Conservation (phyloP, 169 alveolate species). For the Plasmodium vinckei region DNA sequence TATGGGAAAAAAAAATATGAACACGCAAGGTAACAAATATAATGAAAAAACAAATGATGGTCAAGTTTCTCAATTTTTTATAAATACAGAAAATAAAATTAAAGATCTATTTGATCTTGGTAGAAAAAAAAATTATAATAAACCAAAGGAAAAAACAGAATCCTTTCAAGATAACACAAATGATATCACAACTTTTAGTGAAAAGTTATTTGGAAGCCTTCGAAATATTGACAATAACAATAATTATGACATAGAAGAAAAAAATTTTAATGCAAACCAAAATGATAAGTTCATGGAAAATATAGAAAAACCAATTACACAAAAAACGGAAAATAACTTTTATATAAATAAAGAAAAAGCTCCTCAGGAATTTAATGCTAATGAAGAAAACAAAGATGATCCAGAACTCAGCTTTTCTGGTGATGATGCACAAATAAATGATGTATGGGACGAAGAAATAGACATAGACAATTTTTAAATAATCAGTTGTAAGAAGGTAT, state of each 20-base stretch:
- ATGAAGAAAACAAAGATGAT: conserved; percentile 5
- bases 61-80: conserved; percentile 33
- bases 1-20: conserved; percentile 39
- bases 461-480: conserved; percentile 45
- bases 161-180: background rate
- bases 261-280: background rate
- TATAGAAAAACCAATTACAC: background rate
- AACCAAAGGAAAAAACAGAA: conserved; percentile 18
- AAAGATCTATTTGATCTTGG: conserved; percentile 20
- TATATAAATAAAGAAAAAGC: background rate
- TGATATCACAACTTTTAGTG: background rate
- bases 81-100: conserved; percentile 37
- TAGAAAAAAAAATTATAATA: conserved; percentile 23
- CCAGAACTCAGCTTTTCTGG: conserved; percentile 35
- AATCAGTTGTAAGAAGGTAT: background rate
- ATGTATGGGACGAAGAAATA: conserved; percentile 69
- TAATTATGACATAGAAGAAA: background rate
- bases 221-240: background rate
- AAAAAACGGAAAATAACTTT: background rate
- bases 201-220: conserved; percentile 5
- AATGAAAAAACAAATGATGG: conserved; percentile 2
- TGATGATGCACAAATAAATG: conserved; percentile 59
- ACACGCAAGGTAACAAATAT: conserved; percentile 14
- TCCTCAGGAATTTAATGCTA: background rate
- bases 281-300: background rate